A percentile compares a stretch with the other conserved stretches of the same genome.
Conservation (phyloP, 805 yeast genomes). For the Candida suzukii region DNA sequence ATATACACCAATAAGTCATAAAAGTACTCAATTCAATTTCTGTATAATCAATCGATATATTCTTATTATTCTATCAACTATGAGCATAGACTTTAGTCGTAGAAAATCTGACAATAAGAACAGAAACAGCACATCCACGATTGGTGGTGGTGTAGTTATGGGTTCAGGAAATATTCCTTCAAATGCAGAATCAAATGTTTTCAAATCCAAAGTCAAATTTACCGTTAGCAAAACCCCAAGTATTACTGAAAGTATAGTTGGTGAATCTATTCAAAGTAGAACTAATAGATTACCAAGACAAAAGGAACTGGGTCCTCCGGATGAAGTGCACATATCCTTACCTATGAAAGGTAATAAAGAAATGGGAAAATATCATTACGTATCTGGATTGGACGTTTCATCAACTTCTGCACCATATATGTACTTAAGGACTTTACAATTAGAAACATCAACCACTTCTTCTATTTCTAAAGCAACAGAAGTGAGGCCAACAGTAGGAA, state of each 20-base stretch:
- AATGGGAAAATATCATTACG: conserved; percentile 47
- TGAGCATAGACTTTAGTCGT: background rate
- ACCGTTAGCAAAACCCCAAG: conserved; percentile 14
- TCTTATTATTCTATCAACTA: no score
- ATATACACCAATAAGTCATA: no score
- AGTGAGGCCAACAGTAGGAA: conserved; percentile 32
- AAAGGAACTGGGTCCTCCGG: conserved; percentile 68
- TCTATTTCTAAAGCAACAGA: conserved; percentile 16
- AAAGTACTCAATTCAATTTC: no score
- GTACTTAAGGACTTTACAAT: conserved; percentile 38
- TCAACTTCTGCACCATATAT: conserved; percentile 50
- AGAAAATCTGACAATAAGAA: background rate
- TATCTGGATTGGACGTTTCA: conserved; percentile 46
- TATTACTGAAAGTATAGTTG: conserved; percentile 40
- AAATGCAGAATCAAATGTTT: background rate
- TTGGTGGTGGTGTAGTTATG: background rate
- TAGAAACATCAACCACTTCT: conserved; percentile 20
- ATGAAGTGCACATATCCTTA: conserved; percentile 50
- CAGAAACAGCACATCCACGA: background rate
- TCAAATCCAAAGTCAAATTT: background rate
- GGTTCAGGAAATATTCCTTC: background rate
- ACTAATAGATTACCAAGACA: conserved; percentile 34
- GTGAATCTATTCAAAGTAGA: conserved; percentile 48
- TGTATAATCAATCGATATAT: no score
- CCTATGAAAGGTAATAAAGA: conserved; percentile 39